Conservation (phyloP, 2,329 filamentous ascomycete genomes). For the Allantophomopsis cytisporea region DNA sequence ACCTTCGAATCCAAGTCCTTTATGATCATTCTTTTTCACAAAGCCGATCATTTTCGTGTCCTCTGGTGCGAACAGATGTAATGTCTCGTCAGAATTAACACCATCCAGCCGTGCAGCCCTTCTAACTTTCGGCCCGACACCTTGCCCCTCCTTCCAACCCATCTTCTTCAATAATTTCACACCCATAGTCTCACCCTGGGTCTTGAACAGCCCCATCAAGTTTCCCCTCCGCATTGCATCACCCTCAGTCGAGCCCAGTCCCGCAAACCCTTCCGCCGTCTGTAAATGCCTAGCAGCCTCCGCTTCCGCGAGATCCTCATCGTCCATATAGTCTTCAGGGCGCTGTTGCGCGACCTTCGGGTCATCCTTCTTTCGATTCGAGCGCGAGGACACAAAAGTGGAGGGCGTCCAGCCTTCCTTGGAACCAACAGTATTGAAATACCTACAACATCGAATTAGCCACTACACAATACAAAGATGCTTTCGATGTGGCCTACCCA, state of each 20-base stretch:
- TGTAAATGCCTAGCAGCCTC: conserved; percentile 66
- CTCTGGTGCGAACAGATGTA: conserved; percentile 74
- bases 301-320: conserved; percentile 81
- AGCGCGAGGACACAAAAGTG: conserved; percentile 81
- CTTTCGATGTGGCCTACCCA: conserved; percentile 42
- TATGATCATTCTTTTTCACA: conserved; percentile 50
- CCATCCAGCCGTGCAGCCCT: conserved; percentile 58
- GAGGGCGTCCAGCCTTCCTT: conserved; percentile 96
- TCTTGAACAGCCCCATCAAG: conserved; percentile 60
- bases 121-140: conserved; percentile 75
- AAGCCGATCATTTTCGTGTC: conserved; percentile 59
- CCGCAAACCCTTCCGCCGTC: conserved; percentile 61
- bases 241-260: conserved; percentile 53
- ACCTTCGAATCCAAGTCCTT: conserved; percentile 55
- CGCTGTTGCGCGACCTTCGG: conserved; percentile 40
- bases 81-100: conserved; percentile 30
- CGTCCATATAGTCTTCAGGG: conserved; percentile 94
- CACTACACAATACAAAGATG: conserved; percentile 3
- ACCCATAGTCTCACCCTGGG: conserved; percentile 73
- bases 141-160: conserved; percentile 93
- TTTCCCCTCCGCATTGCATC: conserved; percentile 33
- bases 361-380: conserved; percentile 59
- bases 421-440: conserved; percentile 96
- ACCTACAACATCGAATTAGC: conserved; percentile 34
- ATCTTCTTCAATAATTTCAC: conserved; percentile 75